Base-by-base conservation (phyloP, 495 filamentous ascomycete species). In the Penicillium bialowiezense region DNA sequence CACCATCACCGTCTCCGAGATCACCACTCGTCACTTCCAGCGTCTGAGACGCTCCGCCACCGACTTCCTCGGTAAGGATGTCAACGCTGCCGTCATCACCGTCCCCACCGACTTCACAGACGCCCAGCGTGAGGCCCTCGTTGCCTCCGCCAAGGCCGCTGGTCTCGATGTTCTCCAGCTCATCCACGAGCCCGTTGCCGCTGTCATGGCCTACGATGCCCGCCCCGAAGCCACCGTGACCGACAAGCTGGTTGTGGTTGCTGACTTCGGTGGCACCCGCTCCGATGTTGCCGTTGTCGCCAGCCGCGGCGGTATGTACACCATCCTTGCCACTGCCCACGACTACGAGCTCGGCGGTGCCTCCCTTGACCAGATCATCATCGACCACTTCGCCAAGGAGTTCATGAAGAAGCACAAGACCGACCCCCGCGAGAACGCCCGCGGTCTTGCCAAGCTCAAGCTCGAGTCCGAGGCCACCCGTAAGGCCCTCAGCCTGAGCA, bases 341-440 rank as follows among this genome's bases (percentile, higher is more conserved):
- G 93, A 98, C 76, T 96, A 95, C 67, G 90, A 95, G 62, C 86
- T 89, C 49, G 82, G 85, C 40, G 93, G 93, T 57, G 70, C 79
- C 19, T 82, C 88, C 37, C 73, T 98, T 28, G 93, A 98, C 71
- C 79, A 91, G 60, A 84, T 95, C 29, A 78, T 98, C 38, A 87
- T 96, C 56, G 91, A 97, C 65, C 84, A 96, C 77, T 97, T 97
- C 59, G 87, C 93, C 49, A 97, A 98, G 79, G 93, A 97, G 68
- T 98, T 98, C 73, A 76, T 92, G 54, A 97, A 97, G 81, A 90
- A 95, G 75, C 74, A 92, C 68, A 90, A 90, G 67, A 80, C 77
- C 39, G 93, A 98, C 64, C 93, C 95, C 19, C 80, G 93, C 50
- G 79, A 86, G 63, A 87, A 90, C 57, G 78, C 81, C 9, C 85